phyloP scores from a whole-genome alignment of 2,329 filamentous ascomycete genomes.

The Plectosphaerella cucumerina region DNA sequence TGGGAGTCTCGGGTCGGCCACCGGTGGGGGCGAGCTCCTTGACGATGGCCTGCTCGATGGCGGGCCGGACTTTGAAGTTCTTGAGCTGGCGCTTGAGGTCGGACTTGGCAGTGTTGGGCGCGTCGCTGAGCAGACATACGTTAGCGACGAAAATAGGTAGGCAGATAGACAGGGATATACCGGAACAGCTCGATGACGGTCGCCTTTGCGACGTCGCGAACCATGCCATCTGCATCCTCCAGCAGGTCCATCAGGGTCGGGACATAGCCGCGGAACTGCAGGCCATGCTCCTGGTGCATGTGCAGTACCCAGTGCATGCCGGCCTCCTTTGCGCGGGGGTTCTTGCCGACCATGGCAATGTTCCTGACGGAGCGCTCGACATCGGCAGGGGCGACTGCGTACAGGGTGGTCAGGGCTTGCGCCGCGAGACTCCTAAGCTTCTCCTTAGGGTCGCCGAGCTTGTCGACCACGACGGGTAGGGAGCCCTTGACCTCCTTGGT shows the following conservation, averaged over 20 bases:
- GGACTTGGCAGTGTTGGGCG: constrained; percentile 77
- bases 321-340: constrained; percentile 77
- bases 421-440: constrained; percentile 72
- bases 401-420: constrained; percentile 74
- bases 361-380: constrained; percentile 79
- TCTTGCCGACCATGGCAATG: constrained; percentile 73
- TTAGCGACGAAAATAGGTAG: background rate
- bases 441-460: constrained; percentile 84
- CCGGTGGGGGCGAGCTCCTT: constrained; percentile 61
- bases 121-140: constrained; percentile 42
- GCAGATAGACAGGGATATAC: constrained; percentile 36
- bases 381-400: constrained; percentile 63
- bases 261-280: constrained; percentile 81
- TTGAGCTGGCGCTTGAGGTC: constrained; percentile 85
- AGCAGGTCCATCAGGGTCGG: constrained; percentile 78
- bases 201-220: constrained; percentile 78
- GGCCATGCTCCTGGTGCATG: constrained; percentile 76
- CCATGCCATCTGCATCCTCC: constrained; percentile 84
- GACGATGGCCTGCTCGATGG: constrained; percentile 78
- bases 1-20: constrained; percentile 35
- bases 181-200: constrained; percentile 84
- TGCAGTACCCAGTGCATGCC: constrained; percentile 80
- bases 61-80: constrained; percentile 78
- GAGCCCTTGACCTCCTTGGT: constrained; percentile 67
- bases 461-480: constrained; percentile 73